Conservation (phyloP, 139 green algal genomes). For the Ulvella scutata region DNA sequence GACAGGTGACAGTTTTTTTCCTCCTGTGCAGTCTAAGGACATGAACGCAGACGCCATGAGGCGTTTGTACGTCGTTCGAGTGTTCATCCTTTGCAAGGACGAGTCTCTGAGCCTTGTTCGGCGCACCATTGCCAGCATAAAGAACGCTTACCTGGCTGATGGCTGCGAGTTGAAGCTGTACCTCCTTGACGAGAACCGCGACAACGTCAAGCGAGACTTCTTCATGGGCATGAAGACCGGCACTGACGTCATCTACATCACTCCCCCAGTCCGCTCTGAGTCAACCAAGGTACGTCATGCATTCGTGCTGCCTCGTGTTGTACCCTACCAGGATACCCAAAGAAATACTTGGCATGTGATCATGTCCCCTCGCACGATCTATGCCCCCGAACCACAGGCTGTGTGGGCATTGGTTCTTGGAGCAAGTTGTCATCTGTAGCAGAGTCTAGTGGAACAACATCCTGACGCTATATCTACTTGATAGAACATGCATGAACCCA, state of each 20-base stretch:
- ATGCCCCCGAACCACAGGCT: too few relatives aligned
- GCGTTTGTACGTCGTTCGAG: conserved; percentile 1
- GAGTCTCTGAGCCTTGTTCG: neutral
- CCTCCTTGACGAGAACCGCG: neutral
- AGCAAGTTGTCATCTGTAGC: too few relatives aligned
- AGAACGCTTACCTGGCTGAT: neutral
- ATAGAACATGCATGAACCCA: too few relatives aligned
- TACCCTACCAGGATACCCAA: too few relatives aligned
- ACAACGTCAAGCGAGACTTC: neutral
- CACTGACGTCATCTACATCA: neutral
- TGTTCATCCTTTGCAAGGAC: conserved; percentile 1
- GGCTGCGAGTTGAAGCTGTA: neutral
- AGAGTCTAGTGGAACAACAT: too few relatives aligned
- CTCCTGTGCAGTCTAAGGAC: too few relatives aligned
- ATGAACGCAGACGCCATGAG: neutral
- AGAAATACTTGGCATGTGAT: too few relatives aligned
- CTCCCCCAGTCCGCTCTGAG: neutral
- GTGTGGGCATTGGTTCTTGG: too few relatives aligned
- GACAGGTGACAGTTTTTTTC: too few relatives aligned
- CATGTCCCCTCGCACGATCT: too few relatives aligned
- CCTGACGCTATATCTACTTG: too few relatives aligned
- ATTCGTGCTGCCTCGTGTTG: too few relatives aligned
- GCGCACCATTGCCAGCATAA: neutral
- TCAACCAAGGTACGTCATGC: neutral
- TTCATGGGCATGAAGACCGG: neutral